Percentiles rank a stretch among this genome's conserved stretches.
Conservation (phyloP, 805 yeast species). For the Teunomyces panamensis region DNA sequence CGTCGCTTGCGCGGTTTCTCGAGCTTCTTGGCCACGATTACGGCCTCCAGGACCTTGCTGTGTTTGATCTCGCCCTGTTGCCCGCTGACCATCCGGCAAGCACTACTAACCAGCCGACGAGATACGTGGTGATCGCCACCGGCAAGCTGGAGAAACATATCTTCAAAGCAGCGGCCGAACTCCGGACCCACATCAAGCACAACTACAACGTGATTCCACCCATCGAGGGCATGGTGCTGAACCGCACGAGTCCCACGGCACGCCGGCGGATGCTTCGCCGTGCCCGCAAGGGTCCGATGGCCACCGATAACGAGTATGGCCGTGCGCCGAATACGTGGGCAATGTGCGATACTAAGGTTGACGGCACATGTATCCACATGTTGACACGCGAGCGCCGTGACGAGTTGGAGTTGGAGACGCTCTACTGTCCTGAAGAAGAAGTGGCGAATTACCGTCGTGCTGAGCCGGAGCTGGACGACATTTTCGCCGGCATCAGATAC, state of each 20-base stretch:
- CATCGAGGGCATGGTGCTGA: constrained; percentile 70
- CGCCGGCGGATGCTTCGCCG: constrained; percentile 45
- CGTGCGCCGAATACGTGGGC: constrained; percentile 73
- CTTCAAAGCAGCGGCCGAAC: constrained; percentile 61
- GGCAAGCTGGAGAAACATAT: constrained; percentile 79
- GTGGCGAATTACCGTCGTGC: constrained; percentile 16
- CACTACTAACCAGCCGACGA: constrained; percentile 24
- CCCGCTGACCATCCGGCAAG: constrained; percentile 28
- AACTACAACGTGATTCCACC: constrained; percentile 37
- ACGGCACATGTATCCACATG: constrained; percentile 67
- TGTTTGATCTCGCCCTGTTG: constrained; percentile 61
- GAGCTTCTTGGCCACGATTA: constrained; percentile 52
- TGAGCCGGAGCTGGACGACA: constrained; percentile 17
- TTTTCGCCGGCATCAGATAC: constrained; percentile 20
- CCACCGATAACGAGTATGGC: constrained; percentile 57
- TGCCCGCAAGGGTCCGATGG: constrained; percentile 51
- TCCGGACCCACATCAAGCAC: constrained; percentile 58
- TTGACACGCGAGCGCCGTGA: constrained; percentile 67
- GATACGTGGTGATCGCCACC: constrained; percentile 55
- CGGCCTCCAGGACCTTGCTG: constrained; percentile 59
- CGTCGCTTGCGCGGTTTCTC: constrained; percentile 42
- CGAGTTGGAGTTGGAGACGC: constrained; percentile 65
- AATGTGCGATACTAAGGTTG: constrained; percentile 64
- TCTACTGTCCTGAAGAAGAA: constrained; percentile 55
- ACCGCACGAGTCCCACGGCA: constrained; percentile 42